Base-by-base conservation (phyloP, 2,329 filamentous ascomycete species). In the Aureobasidium zeae region DNA sequence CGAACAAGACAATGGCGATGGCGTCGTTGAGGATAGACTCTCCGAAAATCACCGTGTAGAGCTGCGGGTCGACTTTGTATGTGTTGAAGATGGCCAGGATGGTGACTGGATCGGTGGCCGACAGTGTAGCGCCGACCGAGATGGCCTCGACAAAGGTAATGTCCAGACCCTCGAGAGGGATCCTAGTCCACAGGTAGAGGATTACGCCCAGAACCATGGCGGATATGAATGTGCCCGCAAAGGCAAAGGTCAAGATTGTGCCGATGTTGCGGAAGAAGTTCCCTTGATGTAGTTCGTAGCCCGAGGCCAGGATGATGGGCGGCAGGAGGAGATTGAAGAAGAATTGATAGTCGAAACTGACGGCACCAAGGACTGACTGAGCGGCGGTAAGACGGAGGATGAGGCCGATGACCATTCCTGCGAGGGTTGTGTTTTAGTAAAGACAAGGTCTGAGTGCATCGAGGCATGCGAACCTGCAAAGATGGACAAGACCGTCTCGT, bases 191-290 rank as follows among this genome's bases (percentile, higher is more conserved):
- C 7, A 95, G 62, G 70, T 77, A 98, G 37, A 98, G 71, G 45
- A 98, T 83, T 32, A 88, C 62, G 17, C 87, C 91, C 41, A 98
- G 81, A 32, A 95, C 87, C n/a, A 96, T 74, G 48, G 91, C 91
- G 28, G 91, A 98, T 51, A 98, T 83, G 59, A 98, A 95, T 0
- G 91, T 98, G 22, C 91, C 91, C 37, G 85, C 88, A 60, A 98
- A 96, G 20, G 91, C 91, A 63, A 98, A 98, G 3, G 91, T 96
- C 53, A 98, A 70, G 56, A 98, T 98, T 5, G 86, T 93, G 49
- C 91, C 89, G 49, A 96, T 94, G 58, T 98, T 94, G 52, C 89
- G 83, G 67, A 98, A 98, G 74, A 98, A 98, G 68, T 98, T 98
- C 55, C 86, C 88, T 68, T 98, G 91, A 63, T 98, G 91, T 49